Percentiles rank a stretch among this genome's conserved stretches.
These are phyloP conservation scores for Phytophthora sp. DNA, from an alignment of 352 stramenopile genomes.

Conservation along the genomic window DNA sequence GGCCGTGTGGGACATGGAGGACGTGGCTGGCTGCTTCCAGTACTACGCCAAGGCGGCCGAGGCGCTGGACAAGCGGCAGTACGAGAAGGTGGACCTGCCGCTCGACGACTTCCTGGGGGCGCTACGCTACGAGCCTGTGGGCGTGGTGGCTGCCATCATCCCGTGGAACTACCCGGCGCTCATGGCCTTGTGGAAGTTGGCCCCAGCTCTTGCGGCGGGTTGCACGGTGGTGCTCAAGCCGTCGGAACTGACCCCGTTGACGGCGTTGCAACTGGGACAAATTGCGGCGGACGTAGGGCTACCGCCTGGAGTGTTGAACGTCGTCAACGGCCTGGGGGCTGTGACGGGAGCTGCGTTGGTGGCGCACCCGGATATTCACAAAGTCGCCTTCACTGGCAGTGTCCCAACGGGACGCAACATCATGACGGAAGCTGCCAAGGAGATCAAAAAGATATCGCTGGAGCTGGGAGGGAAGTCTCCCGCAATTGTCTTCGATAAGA, in stretches of 20 bases:
- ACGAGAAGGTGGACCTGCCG: constrained; percentile 50
- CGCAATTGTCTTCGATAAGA: constrained; percentile 83
- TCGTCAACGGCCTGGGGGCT: constrained; percentile 65
- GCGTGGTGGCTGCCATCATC: constrained; percentile 70
- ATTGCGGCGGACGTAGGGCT: constrained; percentile 68
- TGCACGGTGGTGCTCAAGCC: constrained; percentile 80
- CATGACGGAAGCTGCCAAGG: constrained; percentile 20
- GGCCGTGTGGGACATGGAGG: constrained; percentile 74
- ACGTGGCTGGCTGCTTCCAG: constrained; percentile 57
- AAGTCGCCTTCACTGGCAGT: constrained; percentile 36
- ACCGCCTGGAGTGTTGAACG: constrained; percentile 67
- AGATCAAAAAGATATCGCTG: constrained; percentile 39
- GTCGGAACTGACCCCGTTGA: constrained; percentile 93
- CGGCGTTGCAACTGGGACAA: constrained; percentile 72
- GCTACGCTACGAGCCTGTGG: constrained; percentile 72
- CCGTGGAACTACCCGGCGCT: constrained; percentile 47
- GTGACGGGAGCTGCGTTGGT: constrained; percentile 73
- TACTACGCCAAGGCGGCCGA: constrained; percentile 34
- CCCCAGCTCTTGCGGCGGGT: constrained; percentile 90
- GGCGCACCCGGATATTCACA: constrained; percentile 48
- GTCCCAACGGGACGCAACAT: constrained; percentile 26
- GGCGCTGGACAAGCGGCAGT: constrained; percentile 45
- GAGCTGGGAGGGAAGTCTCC: constrained; percentile 88
- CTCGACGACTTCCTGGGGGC: constrained; percentile 52
- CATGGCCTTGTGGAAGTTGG: constrained; percentile 80